Percentiles rank a stretch among this genome's conserved stretches.
Conservation (phyloP, 495 filamentous ascomycete genomes). For the Hypoxylon rickii region DNA sequence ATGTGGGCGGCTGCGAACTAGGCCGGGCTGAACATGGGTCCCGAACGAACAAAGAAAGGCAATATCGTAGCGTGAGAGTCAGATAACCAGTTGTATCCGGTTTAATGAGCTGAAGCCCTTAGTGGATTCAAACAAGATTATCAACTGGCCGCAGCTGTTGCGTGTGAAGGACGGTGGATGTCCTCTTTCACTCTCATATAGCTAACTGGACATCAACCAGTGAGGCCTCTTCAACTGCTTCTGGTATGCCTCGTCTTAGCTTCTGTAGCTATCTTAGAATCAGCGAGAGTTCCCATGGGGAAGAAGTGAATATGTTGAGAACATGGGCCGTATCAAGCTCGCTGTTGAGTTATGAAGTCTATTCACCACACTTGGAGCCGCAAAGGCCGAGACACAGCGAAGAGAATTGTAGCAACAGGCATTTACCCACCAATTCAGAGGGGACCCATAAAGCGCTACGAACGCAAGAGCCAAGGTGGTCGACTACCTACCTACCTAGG, state of each 20-base stretch:
- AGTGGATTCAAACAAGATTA: constrained; percentile 28
- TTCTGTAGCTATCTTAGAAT: constrained; percentile 29
- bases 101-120: constrained; percentile 30
- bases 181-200: constrained; percentile 33
- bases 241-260: constrained; percentile 15
- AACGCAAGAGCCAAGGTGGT: no score
- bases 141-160: constrained; percentile 25
- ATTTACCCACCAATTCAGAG: constrained; percentile 25
- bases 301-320: background rate
- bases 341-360: constrained; percentile 17
- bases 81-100: constrained; percentile 21
- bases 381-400: constrained; percentile 15
- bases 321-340: constrained; percentile 8
- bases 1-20: constrained; percentile 28
- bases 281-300: constrained; percentile 13
- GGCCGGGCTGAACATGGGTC: constrained; percentile 31
- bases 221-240: constrained; percentile 27
- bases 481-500: no score
- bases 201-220: constrained; percentile 31
- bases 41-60: constrained; percentile 27
- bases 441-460: constrained; percentile 15
- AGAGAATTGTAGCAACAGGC: constrained; percentile 3
- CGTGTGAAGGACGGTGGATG: constrained; percentile 22
- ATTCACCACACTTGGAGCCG: constrained; percentile 34
- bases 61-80: constrained; percentile 29